A percentile compares a stretch with the other conserved stretches of the same genome.
Conservation (phyloP, 2,329 filamentous ascomycete species). For the Paraconiothyrium sp. region DNA sequence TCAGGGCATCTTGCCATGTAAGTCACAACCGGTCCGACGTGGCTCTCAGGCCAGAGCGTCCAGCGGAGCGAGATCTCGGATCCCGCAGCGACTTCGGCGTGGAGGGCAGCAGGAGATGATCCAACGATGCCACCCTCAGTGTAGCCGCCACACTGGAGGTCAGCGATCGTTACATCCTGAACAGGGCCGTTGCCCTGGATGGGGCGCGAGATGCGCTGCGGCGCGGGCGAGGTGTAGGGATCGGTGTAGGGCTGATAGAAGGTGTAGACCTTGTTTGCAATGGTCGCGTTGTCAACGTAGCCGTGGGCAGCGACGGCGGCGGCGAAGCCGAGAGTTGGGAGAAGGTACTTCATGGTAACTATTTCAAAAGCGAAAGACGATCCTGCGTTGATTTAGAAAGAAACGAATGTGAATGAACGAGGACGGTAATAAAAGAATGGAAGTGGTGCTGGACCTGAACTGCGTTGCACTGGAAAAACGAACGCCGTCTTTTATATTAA, state of each 20-base stretch:
- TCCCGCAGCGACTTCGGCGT: slow-evolving; percentile 64
- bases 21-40: slow-evolving; percentile 65
- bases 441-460: slow-evolving; percentile 29
- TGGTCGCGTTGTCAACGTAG: slow-evolving; percentile 48
- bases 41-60: slow-evolving; percentile 61
- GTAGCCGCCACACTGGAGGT: slow-evolving; percentile 67
- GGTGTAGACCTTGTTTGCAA: slow-evolving; percentile 41
- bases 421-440: slow-evolving; percentile 23
- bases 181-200: slow-evolving; percentile 69
- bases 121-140: slow-evolving; percentile 60
- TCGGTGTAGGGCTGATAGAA: slow-evolving; percentile 50
- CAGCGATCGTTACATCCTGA: slow-evolving; percentile 61
- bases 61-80: slow-evolving; percentile 64
- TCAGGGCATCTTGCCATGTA: slow-evolving; percentile 69
- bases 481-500: slow-evolving; percentile 29
- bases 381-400: slow-evolving; percentile 13
- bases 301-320: slow-evolving; percentile 46
- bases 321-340: slow-evolving; percentile 37
- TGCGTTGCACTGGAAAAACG: slow-evolving; percentile 29
- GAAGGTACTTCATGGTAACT: slow-evolving; percentile 46
- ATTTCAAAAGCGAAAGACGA: slow-evolving; percentile 20
- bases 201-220: slow-evolving; percentile 65
- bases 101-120: slow-evolving; percentile 63
- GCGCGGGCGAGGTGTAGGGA: slow-evolving; percentile 46
- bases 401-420: slow-evolving; percentile 12